Evolutionary conservation across 1,139 yeast genomes (phyloP), one percentile per base, ranked within the genome.

Genomic region (Pichia sp.): DNA sequence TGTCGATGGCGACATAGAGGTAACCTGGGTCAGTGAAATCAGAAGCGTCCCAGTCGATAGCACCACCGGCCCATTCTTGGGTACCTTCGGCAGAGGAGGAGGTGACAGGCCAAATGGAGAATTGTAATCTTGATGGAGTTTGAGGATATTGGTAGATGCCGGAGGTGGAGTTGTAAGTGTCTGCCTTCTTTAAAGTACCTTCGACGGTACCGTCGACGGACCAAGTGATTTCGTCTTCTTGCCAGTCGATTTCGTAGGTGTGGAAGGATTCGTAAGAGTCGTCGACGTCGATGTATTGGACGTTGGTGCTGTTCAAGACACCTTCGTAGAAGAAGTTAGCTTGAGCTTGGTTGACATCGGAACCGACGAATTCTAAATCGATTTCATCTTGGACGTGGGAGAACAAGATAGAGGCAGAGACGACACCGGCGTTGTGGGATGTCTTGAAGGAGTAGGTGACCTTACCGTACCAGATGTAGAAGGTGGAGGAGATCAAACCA

Each of bases 61-160:
- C 70, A 62, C 97, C 98, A 63, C 98, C 97, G 34, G 97, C 96
- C 97, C 98, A 91, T 56, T 78, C 85, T 54, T 83, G 74, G 17
- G 97, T 91, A 64, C 97, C 98, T 39, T 71, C 67, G 33, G 81
- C 81, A 62, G 73, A 58, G 22, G 79, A 68, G 52, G 75, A 77
- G 51, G 97, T 97, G 66, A 87, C 97, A 4, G 98, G 96, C 98
- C 98, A 91, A 53, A 91, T 67, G 6, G 96, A 89, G 47, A 88
- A 68, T 69, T 91, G 96, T 49, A 91, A 68, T 62, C 95, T 79
- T 43, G 93, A 73, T 2, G 98, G 98, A 4, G 97, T 89, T 69
- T 88, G 94, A n/a, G 98, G 98, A 70, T 66, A 91, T 52, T 69
- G 67, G 69, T 81, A 88, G 20, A 61, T 59, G 10, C 79, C 70